Percentiles rank a stretch among this genome's conserved stretches.
Conservation (phyloP, 768 basidiomycete genomes). For the Rhodotorula paludigena region DNA sequence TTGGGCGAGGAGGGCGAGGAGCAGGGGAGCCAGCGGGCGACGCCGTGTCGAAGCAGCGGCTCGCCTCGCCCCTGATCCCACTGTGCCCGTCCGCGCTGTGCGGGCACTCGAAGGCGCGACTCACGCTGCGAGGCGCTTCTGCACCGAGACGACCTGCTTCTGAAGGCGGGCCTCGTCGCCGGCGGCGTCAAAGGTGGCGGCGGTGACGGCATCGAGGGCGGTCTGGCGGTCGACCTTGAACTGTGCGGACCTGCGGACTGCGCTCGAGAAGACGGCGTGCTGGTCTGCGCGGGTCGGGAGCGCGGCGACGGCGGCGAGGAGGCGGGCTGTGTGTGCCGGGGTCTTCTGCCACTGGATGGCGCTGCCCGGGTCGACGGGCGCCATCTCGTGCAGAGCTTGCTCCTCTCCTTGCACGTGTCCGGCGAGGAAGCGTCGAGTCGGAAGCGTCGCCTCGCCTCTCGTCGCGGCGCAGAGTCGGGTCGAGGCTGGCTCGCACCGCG, state of each 20-base stretch:
- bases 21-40: neutral
- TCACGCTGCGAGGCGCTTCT: neutral
- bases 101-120: too few species aligned
- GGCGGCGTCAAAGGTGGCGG: neutral
- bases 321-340: neutral
- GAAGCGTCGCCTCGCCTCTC: too few species aligned
- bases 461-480: too few species aligned
- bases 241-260: neutral
- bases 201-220: neutral
- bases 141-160: constrained; percentile 10
- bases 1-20: too few species aligned
- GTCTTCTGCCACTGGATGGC: constrained; percentile 4
- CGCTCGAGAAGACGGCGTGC: neutral
- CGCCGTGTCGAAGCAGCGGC: too few species aligned
- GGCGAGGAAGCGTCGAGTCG: too few species aligned
- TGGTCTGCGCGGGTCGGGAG: neutral
- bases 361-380: constrained; percentile 14
- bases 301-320: neutral
- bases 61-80: too few species aligned
- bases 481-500: too few species aligned
- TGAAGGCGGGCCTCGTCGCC: neutral
- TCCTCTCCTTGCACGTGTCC: too few species aligned
- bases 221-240: neutral
- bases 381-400: too few species aligned
- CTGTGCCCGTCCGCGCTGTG: too few species aligned